These are phyloP conservation scores for Xylaria sp. DNA, from an alignment of 2,329 filamentous ascomycete genomes.

Conservation along the genomic window DNA sequence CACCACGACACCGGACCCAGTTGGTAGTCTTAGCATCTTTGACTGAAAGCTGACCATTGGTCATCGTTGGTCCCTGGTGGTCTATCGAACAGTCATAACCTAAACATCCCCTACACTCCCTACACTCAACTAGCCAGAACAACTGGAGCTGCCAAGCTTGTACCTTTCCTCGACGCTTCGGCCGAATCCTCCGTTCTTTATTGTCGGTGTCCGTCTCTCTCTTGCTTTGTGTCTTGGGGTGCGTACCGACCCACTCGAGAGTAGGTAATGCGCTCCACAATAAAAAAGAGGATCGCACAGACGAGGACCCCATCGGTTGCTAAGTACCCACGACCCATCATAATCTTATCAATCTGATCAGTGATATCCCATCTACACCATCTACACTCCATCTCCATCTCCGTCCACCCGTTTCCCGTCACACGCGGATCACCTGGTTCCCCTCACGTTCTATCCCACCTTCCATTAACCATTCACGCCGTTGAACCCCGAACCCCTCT, in stretches of 20 bases:
- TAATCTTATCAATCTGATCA: constrained; percentile 56
- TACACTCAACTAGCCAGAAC: neutral
- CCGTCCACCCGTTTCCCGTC: constrained; percentile 8
- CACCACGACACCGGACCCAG: constrained; percentile 35
- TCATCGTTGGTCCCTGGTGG: constrained; percentile 1
- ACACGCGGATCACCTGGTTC: constrained; percentile 31
- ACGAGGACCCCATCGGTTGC: too few relatives aligned
- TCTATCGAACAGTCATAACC: constrained; percentile 6
- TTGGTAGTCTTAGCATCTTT: neutral
- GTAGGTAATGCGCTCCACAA: neutral
- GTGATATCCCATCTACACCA: constrained; percentile 45
- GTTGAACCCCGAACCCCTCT: constrained; percentile 13
- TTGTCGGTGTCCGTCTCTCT: neutral
- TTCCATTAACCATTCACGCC: constrained; percentile 12
- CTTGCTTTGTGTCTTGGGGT: neutral
- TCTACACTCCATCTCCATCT: constrained; percentile 30
- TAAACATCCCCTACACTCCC: neutral
- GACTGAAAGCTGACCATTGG: constrained; percentile 19
- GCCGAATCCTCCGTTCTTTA: neutral
- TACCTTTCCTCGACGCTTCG: neutral
- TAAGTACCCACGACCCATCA: constrained; percentile 39
- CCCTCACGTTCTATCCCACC: constrained; percentile 26
- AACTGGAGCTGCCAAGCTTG: constrained; percentile 9
- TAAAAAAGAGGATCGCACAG: neutral
- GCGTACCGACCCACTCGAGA: too few relatives aligned